Percentiles rank a stretch among this genome's conserved stretches.
These are phyloP conservation scores for Corylus heterophylla DNA, from an alignment of 306 rosid genomes.

Conservation along the genomic window DNA sequence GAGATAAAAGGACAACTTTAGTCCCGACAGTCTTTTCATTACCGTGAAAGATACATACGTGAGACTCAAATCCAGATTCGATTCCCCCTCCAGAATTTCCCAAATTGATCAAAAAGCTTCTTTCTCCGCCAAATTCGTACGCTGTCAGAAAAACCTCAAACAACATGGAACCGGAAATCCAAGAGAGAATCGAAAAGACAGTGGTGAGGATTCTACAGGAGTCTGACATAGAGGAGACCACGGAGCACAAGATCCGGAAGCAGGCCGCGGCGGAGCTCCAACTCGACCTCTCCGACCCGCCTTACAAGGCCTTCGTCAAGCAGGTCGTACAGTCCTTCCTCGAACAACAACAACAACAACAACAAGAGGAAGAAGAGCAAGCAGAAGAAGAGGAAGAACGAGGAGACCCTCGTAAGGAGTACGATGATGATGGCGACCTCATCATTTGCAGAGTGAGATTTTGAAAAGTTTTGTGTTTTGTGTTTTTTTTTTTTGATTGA, in stretches of 20 bases:
- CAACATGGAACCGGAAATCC: slow-evolving; percentile 60
- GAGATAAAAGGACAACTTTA: too few species aligned
- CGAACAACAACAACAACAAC: slow-evolving; percentile 39
- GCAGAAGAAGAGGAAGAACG: slow-evolving; percentile 5
- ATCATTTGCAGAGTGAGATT: slow-evolving; percentile 71
- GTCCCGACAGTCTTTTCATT: too few species aligned
- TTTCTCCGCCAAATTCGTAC: background rate
- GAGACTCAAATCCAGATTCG: too few species aligned
- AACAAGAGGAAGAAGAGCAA: slow-evolving; percentile 7
- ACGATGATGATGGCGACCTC: slow-evolving; percentile 74
- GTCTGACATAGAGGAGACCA: slow-evolving; percentile 77
- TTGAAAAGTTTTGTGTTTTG: too few species aligned
- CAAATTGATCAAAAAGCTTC: background rate
- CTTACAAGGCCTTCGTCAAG: slow-evolving; percentile 61
- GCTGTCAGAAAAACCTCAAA: background rate
- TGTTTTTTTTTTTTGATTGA: too few species aligned
- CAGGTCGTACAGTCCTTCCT: slow-evolving; percentile 67
- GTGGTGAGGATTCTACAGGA: slow-evolving; percentile 61
- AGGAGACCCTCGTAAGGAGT: slow-evolving; percentile 33
- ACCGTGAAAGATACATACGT: too few species aligned
- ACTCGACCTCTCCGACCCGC: slow-evolving; percentile 64
- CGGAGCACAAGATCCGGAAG: slow-evolving; percentile 78
- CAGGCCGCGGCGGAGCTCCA: slow-evolving; percentile 62
- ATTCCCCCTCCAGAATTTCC: too few species aligned
- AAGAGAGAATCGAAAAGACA: slow-evolving; percentile 53